Evolutionary conservation across 2,329 filamentous ascomycete genomes (phyloP).

Genomic region (Didymellaceae sp.): DNA sequence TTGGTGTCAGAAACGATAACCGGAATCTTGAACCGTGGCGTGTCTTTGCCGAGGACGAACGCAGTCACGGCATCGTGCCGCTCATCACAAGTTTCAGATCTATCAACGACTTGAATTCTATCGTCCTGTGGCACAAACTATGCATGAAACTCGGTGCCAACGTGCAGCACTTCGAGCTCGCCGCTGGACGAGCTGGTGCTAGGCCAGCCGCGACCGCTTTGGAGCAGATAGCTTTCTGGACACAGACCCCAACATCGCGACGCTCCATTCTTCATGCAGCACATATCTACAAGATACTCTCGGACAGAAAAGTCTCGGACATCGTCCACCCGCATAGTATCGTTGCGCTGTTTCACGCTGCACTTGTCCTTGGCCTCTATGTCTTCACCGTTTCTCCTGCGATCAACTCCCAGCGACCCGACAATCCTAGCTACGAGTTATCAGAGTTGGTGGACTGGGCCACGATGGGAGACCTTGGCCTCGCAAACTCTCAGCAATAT

Average conservation of each 20-base stretch:
- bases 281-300: constrained; percentile 59
- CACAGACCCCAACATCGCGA: constrained; percentile 58
- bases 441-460: constrained; percentile 60
- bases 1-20: constrained; percentile 33
- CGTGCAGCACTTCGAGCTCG: constrained; percentile 60
- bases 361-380: constrained; percentile 59
- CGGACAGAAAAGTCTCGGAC: constrained; percentile 60
- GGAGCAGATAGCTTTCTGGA: constrained; percentile 59
- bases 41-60: constrained; percentile 56
- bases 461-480: constrained; percentile 54
- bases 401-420: constrained; percentile 28
- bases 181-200: constrained; percentile 58
- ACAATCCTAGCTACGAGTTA: constrained; percentile 52
- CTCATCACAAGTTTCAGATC: constrained; percentile 43
- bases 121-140: constrained; percentile 61
- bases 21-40: constrained; percentile 47
- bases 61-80: constrained; percentile 50
- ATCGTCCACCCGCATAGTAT: constrained; percentile 60
- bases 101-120: constrained; percentile 56
- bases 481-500: constrained; percentile 45
- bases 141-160: constrained; percentile 61
- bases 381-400: constrained; percentile 55
- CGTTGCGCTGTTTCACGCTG: constrained; percentile 58
- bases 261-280: constrained; percentile 60
- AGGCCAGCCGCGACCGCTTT: constrained; percentile 56